These are phyloP conservation scores for Globisporangium okanoganense DNA, from an alignment of 352 stramenopile species.

Conservation along the genomic window DNA sequence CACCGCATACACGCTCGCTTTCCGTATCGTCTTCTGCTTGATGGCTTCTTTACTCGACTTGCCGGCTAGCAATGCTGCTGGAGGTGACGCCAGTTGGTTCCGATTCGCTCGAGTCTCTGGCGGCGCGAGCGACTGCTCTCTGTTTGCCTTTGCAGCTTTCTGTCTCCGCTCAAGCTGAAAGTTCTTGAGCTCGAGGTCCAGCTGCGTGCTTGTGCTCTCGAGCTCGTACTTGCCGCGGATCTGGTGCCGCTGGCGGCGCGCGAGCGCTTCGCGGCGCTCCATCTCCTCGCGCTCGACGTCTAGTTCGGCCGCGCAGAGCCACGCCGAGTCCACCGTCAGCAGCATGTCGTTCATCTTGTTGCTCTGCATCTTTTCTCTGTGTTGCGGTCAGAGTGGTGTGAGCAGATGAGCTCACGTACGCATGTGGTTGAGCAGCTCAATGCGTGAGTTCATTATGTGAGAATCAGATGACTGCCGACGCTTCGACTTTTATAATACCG, in stretches of 20 bases:
- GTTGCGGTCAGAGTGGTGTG: too few species aligned
- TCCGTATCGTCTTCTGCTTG: conserved; percentile 8
- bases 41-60: background rate
- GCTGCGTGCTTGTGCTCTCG: conserved; percentile 27
- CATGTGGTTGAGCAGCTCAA: background rate
- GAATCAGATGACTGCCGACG: too few species aligned
- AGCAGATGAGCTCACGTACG: background rate
- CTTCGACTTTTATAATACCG: too few species aligned
- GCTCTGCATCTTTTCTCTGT: conserved; percentile 24
- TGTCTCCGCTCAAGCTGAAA: conserved; percentile 35
- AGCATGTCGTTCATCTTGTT: conserved; percentile 24
- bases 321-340: conserved; percentile 46
- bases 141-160: background rate
- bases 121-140: conserved; percentile 16
- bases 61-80: background rate
- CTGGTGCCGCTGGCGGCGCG: conserved; percentile 86
- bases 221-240: conserved; percentile 52
- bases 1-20: conserved; percentile 44
- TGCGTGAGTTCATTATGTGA: too few species aligned
- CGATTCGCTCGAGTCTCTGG: background rate
- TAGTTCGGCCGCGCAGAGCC: conserved; percentile 52
- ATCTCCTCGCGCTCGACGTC: conserved; percentile 78
- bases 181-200: conserved; percentile 49
- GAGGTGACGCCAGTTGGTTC: conserved; percentile 5
- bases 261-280: conserved; percentile 93